phyloP scores from a whole-genome alignment of 257 asterid genomes.

The Petunia secreta region DNA sequence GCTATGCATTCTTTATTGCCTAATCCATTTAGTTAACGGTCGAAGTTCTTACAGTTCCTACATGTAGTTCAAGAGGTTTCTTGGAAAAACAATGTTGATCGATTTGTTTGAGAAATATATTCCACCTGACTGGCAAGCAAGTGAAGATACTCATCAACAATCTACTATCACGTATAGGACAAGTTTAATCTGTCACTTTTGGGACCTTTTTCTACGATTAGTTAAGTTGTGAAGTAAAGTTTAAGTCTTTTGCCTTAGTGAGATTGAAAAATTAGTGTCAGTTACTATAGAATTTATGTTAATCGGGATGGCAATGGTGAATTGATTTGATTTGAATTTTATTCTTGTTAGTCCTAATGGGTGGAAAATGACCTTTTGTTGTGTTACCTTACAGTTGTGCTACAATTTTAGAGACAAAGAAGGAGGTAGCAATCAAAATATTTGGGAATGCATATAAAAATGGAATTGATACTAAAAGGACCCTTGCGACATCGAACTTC shows the following conservation, averaged over 20 bases:
- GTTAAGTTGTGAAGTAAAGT: background rate
- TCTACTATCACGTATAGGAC: no score
- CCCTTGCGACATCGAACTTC: conserved; percentile 87
- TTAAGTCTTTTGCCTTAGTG: background rate
- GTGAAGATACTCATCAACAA: no score
- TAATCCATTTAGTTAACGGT: no score
- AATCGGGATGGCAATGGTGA: conserved; percentile 1
- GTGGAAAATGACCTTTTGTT: background rate
- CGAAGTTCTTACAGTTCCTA: no score
- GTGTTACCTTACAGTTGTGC: conserved; percentile 55
- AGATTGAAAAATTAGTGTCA: background rate
- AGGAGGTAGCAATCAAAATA: conserved; percentile 84
- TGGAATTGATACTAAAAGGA: conserved; percentile 81
- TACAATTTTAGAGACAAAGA: conserved; percentile 66
- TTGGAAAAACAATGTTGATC: no score
- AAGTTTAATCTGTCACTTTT: no score
- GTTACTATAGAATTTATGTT: background rate
- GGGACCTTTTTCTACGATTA: no score
- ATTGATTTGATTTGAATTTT: background rate
- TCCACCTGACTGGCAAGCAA: no score
- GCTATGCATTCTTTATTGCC: no score
- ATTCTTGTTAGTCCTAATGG: background rate
- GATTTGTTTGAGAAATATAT: no score
- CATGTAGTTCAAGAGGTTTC: no score
- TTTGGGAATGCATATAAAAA: conserved; percentile 87